Conservation (phyloP, 169 alveolate genomes). For the Theileria parva region DNA sequence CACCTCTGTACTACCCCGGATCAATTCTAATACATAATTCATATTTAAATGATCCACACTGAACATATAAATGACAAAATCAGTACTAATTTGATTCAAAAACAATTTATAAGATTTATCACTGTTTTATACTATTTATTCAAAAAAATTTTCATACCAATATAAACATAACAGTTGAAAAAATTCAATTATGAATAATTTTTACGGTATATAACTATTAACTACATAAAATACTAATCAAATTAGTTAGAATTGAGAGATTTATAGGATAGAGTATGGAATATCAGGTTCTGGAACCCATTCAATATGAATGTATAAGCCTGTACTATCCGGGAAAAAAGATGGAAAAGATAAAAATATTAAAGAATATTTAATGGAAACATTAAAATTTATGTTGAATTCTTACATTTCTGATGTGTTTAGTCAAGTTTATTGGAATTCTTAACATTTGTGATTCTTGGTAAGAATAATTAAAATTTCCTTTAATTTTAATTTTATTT, state of each 20-base stretch:
- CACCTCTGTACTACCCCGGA: constrained; percentile 85
- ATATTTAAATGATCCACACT: constrained; percentile 3
- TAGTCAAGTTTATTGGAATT: not conserved
- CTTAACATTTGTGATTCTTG: not conserved
- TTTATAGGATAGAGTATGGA: not conserved
- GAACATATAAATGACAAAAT: not conserved
- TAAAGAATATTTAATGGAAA: not conserved
- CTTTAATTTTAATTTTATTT: not conserved
- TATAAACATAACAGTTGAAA: too few relatives aligned
- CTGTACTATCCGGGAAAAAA: not conserved
- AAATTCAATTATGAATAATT: too few relatives aligned
- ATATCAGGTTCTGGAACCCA: not conserved
- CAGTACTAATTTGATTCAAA: too few relatives aligned
- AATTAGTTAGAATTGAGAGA: not conserved
- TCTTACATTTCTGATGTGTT: not conserved
- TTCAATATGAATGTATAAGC: not conserved
- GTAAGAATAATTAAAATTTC: not conserved
- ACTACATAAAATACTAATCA: too few relatives aligned
- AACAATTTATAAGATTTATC: too few relatives aligned
- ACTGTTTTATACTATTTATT: too few relatives aligned
- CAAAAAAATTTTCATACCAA: too few relatives aligned
- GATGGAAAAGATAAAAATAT: not conserved
- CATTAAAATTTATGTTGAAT: not conserved
- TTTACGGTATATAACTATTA: too few relatives aligned
- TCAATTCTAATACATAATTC: not conserved